Conservation (phyloP, 2,329 filamentous ascomycete species). For the Macrophomina phaseolina region DNA sequence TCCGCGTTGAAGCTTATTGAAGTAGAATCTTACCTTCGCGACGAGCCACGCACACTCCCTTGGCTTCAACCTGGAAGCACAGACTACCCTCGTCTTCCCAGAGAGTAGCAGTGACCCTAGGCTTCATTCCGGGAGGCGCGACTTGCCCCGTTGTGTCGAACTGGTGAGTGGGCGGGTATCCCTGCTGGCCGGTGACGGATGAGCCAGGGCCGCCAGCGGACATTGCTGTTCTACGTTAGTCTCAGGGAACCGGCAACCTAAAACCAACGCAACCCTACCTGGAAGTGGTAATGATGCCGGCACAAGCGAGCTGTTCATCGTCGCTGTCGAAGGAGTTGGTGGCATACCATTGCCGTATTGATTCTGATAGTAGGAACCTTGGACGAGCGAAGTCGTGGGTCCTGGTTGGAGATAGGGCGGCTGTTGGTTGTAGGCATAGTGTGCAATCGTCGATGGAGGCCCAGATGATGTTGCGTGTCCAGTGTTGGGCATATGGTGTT, state of each 20-base stretch:
- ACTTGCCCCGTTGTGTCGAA: constrained; percentile 93
- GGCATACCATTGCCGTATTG: constrained; percentile 77
- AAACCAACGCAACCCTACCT: constrained; percentile 45
- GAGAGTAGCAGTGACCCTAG: constrained; percentile 90
- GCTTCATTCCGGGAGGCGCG: constrained; percentile 93
- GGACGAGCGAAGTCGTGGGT: constrained; percentile 68
- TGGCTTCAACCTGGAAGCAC: constrained; percentile 96
- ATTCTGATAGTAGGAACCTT: constrained; percentile 70
- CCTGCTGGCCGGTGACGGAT: constrained; percentile 40
- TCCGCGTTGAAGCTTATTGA: background rate
- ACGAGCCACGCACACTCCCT: constrained; percentile 92
- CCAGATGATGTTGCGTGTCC: constrained; percentile 77
- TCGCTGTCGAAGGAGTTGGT: constrained; percentile 76
- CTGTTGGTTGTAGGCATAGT: constrained; percentile 79
- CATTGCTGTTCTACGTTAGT: constrained; percentile 29
- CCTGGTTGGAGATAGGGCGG: constrained; percentile 76
- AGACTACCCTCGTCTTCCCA: constrained; percentile 99
- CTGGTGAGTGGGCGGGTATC: constrained; percentile 55
- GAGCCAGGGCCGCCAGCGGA: constrained; percentile 31
- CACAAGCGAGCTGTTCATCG: constrained; percentile 69
- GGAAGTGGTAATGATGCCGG: constrained; percentile 73
- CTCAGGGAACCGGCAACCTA: background rate
- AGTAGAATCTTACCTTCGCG: constrained; percentile 72
- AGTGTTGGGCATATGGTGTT: constrained; percentile 78
- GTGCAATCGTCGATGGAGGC: constrained; percentile 72